These are phyloP conservation scores for Calamus simplicifolius DNA, from an alignment of 176 grass and related monocot genomes.

Conservation along the genomic window DNA sequence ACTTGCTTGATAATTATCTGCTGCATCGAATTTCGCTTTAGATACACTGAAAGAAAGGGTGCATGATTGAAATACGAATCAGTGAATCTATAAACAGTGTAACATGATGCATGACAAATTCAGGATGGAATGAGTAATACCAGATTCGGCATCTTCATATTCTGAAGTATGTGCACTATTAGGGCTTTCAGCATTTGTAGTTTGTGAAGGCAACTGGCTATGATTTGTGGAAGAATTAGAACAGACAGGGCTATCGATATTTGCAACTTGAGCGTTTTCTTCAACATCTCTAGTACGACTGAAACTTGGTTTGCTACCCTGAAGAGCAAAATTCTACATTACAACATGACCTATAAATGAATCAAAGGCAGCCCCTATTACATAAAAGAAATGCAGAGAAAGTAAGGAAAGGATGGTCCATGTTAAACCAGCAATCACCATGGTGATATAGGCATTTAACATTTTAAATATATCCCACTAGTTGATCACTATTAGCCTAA, in stretches of 20 bases:
- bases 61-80: slow-evolving; percentile 55
- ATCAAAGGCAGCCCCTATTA: neutral
- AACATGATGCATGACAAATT: slow-evolving; percentile 37
- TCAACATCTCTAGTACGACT: slow-evolving; percentile 68
- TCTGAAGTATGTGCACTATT: slow-evolving; percentile 89
- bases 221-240: slow-evolving; percentile 84
- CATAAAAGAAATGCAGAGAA: neutral
- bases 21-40: slow-evolving; percentile 87
- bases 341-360: neutral
- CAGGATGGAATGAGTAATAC: slow-evolving; percentile 60
- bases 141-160: slow-evolving; percentile 99
- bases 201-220: slow-evolving; percentile 75
- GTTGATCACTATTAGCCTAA: too few relatives aligned
- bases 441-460: too few relatives aligned
- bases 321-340: slow-evolving; percentile 2
- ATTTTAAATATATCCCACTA: too few relatives aligned
- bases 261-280: slow-evolving; percentile 41
- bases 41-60: slow-evolving; percentile 73
- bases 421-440: too few relatives aligned
- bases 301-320: slow-evolving; percentile 83
- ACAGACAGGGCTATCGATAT: slow-evolving; percentile 64
- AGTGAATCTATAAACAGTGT: slow-evolving; percentile 39
- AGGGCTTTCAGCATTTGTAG: slow-evolving; percentile 78
- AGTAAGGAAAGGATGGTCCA: too few relatives aligned
- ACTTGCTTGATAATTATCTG: slow-evolving; percentile 87